Base-by-base conservation (phyloP, 257 asterid species). In the Euphrasia confusa region DNA sequence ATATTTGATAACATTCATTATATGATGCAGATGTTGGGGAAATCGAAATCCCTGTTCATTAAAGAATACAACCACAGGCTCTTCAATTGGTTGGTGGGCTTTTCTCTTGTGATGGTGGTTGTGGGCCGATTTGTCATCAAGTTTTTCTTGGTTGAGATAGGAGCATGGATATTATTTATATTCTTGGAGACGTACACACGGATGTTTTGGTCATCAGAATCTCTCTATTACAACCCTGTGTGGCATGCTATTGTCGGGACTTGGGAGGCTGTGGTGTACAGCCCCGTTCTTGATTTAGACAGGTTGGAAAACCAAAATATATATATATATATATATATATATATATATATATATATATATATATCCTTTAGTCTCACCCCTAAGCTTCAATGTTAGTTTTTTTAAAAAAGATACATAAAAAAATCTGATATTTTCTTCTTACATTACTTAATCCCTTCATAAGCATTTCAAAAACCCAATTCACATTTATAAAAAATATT, bases 201-300 rank as follows among this genome's bases (percentile, higher is more conserved):
- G 58, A 83, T 93, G 99, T 89, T 93, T 69, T 93, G 96, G 99
- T 79, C 99, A 1, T 91, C 95, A 10, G 97, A 93, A 73, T 85
- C 97, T 58, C 97, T 93, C 55, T 93, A 93, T 79, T 87, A 89
- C 89, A 93, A 93, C 67, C 94, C 99, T 2, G 83, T 87, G 5
- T 93, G 99, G 99, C 87, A 93, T 61, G 78, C 69, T 24, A 84
- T 93, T 61, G 96, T 93, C 27, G 75, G 80, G 42, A 77, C 95
- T 32, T 93, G 97, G 99, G 99, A 93, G 77, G 64, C 91, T 17
- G 76, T 89, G 15, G 99, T 93, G 13, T 93, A 93, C 83, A 89
- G 95, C 78, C 96, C 97, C 54, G 49, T 89, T 59, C 95, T 93
- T 63, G 99, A 93, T 74, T 77, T 93, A 75, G 97, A 93, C 94